These are phyloP conservation scores for Piromyces finnis DNA, from an alignment of 192 early-diverging fungal species.

Conservation along the genomic window DNA sequence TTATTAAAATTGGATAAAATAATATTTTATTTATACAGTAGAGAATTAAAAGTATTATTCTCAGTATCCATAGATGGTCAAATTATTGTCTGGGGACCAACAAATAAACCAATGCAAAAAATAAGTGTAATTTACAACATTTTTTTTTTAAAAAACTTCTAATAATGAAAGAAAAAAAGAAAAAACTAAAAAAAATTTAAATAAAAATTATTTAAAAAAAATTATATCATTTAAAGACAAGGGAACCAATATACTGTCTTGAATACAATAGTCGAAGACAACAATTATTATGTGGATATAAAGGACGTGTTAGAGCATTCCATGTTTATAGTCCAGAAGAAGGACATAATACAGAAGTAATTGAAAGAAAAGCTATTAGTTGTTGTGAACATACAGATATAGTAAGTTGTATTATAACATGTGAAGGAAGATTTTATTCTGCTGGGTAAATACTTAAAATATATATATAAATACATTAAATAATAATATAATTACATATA, in stretches of 20 bases:
- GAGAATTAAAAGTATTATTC: conserved; percentile 31
- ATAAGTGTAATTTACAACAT: conserved; percentile 22
- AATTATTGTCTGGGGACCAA: conserved; percentile 29
- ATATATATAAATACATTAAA: too few species aligned
- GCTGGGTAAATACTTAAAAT: conserved; percentile 15
- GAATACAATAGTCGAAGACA: conserved; percentile 34
- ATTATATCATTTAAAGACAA: conserved; percentile 24
- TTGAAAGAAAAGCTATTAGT: conserved; percentile 16
- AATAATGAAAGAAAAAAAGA: too few species aligned
- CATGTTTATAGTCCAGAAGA: conserved; percentile 22
- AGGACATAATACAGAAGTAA: conserved; percentile 12
- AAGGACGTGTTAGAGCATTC: conserved; percentile 30
- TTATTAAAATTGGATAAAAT: too few species aligned
- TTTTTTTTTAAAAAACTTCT: too few species aligned
- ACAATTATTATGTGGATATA: conserved; percentile 31
- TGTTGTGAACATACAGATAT: conserved; percentile 26
- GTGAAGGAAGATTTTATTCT: conserved; percentile 35
- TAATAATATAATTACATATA: neutral
- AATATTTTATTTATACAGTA: too few species aligned
- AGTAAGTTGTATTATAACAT: conserved; percentile 30
- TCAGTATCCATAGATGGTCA: conserved; percentile 31
- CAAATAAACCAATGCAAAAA: conserved; percentile 27
- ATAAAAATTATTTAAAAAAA: too few species aligned
- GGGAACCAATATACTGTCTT: conserved; percentile 30
- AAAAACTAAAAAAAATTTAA: too few species aligned